Evolutionary conservation across 768 basidiomycete species (phyloP), one percentile per base, ranked within the genome.

Genomic region (Cubamyces sp.): DNA sequence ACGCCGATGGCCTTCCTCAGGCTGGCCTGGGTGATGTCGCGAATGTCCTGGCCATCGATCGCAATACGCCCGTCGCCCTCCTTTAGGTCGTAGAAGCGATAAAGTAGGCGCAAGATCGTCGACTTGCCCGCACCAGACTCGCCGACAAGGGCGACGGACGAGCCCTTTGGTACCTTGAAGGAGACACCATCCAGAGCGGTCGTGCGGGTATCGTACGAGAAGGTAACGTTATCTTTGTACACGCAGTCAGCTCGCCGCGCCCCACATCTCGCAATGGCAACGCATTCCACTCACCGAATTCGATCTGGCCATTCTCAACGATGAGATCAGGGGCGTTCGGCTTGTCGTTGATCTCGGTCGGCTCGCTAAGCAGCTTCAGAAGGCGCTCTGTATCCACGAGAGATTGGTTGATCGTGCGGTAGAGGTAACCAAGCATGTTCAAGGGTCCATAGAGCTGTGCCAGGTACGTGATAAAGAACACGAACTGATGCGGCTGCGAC

Each of bases 61-160:
- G 87, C 75, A 66, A 96, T 94, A 42, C 88, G 78, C 15, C 90
- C 90, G 62, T 90, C 83, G 34, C 94, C 94, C 56, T 86, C 84
- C 18, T 83, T 81, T 15, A 95, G 80, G 68, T 98, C 95, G 73
- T 98, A 97, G 77, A 98, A 94, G 21, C 95, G 84, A 74, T 93
- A 97, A 16, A 98, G 79, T 28, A 96, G 80, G n/a, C 93, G 88
- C 52, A 94, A 75, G 57, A 94, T 87, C 0, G 93, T 91, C 11
- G 88, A 91, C 74, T 94, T 96, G 14, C 93, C 88, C 2, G 89
- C 79, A 1, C 92, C 92, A 2, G 87, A 87, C 70, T 90, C 87
- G 21, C 90, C 94, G 15, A 98, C 93, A 21, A 98, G 82, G 0
- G 96, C 96, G 19, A 97, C 94, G 15, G 91, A 88, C 5, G 87